Conservation (phyloP, 2,329 filamentous ascomycete species). For the Xylariales sp. region DNA sequence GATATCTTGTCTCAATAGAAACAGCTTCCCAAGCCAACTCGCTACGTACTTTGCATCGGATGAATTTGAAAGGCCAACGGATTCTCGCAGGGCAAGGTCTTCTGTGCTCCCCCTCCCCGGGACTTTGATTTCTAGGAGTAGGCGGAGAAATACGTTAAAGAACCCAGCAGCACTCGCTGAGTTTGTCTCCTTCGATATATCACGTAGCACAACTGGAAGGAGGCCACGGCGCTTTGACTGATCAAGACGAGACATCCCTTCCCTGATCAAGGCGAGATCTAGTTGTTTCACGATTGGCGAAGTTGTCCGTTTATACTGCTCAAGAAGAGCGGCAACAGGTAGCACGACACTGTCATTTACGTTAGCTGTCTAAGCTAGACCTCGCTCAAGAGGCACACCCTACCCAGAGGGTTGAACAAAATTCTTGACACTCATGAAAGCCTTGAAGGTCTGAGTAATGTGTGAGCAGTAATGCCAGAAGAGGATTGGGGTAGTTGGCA, state of each 20-base stretch:
- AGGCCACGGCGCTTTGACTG: constrained; percentile 74
- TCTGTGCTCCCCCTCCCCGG: constrained; percentile 83
- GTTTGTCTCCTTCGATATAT: constrained; percentile 71
- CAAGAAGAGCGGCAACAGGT: constrained; percentile 84
- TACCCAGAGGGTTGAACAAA: constrained; percentile 66
- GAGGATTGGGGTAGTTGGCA: constrained; percentile 8
- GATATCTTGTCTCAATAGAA: constrained; percentile 71
- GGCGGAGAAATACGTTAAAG: constrained; percentile 84
- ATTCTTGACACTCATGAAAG: constrained; percentile 64
- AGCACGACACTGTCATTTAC: constrained; percentile 72
- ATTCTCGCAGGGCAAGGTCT: constrained; percentile 74
- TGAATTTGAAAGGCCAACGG: constrained; percentile 72
- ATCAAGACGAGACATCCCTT: constrained; percentile 70
- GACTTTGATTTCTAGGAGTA: constrained; percentile 77
- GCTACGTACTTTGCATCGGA: constrained; percentile 81
- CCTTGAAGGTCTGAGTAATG: constrained; percentile 59
- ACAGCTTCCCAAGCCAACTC: constrained; percentile 78
- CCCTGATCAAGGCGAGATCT: constrained; percentile 88
- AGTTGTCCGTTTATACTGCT: constrained; percentile 86
- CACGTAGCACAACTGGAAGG: constrained; percentile 75
- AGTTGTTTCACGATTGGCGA: constrained; percentile 85
- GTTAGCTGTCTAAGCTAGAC: constrained; percentile 30
- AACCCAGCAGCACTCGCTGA: constrained; percentile 66
- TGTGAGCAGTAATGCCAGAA: constrained; percentile 34
- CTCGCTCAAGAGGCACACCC: constrained; percentile 36